These are phyloP conservation scores for Dittrichia graveolens DNA, from an alignment of 129 eudicot genomes.

Conservation along the genomic window DNA sequence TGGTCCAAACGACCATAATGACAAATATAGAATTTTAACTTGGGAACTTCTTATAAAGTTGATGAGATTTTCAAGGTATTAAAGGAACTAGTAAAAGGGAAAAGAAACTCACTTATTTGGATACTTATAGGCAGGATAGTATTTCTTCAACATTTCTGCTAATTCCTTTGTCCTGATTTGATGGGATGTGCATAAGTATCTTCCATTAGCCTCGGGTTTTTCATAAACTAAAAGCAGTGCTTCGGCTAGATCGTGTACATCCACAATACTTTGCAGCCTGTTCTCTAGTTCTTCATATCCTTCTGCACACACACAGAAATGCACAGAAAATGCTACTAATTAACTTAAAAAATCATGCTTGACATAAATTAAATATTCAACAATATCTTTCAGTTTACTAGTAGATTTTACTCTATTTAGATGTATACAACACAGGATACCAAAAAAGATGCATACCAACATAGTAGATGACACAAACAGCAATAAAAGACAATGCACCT, in stretches of 20 bases:
- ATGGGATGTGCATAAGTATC: conserved; percentile 74
- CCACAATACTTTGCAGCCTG: conserved; percentile 49
- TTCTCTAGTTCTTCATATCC: conserved; percentile 60
- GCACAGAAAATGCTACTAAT: background rate
- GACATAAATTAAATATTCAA: too few relatives aligned
- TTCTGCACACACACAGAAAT: conserved; percentile 40
- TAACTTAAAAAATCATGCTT: too few relatives aligned
- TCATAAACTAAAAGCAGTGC: conserved; percentile 58
- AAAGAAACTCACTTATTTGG: conserved; percentile 60
- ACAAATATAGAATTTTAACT: background rate
- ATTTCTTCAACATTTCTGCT: conserved; percentile 56
- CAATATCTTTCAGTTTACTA: too few relatives aligned
- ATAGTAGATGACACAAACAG: too few relatives aligned
- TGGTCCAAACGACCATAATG: too few relatives aligned
- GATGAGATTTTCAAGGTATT: background rate
- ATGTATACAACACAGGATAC: too few relatives aligned
- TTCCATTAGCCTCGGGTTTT: conserved; percentile 76
- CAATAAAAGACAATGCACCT: background rate
- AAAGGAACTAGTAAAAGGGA: background rate
- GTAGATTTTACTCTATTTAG: too few relatives aligned
- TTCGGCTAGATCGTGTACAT: conserved; percentile 85
- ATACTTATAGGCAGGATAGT: conserved; percentile 66
- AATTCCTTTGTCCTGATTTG: conserved; percentile 37
- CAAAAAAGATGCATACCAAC: too few relatives aligned
- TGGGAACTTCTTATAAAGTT: background rate